Conservation (phyloP, 305 asterid species). For the Fraxinus xanthoxyloides region DNA sequence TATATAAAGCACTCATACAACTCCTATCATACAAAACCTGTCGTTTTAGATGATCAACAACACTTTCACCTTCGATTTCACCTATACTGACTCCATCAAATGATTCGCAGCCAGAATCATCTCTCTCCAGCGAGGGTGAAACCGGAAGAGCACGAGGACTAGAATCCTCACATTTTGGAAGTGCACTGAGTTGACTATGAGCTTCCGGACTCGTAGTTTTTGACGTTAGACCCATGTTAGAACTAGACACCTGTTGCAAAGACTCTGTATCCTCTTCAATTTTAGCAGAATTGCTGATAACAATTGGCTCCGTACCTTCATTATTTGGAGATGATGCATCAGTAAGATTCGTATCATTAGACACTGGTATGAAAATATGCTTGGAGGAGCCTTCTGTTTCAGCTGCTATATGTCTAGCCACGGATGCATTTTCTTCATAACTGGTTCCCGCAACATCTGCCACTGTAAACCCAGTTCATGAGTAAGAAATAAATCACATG, state of each 20-base stretch:
- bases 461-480: constrained; percentile 32
- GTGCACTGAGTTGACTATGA: constrained; percentile 20
- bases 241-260: constrained; percentile 20
- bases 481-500: constrained; percentile 24
- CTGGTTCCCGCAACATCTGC: constrained; percentile 22
- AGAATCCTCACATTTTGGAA: constrained; percentile 19
- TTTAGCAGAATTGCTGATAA: constrained; percentile 23
- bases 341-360: neutral
- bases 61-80: constrained; percentile 55
- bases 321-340: constrained; percentile 19
- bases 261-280: constrained; percentile 31
- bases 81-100: constrained; percentile 33
- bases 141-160: constrained; percentile 17
- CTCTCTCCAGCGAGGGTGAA: constrained; percentile 33
- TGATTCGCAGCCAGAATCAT: constrained; percentile 32
- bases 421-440: constrained; percentile 23
- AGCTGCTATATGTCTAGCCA: constrained; percentile 25
- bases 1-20: constrained; percentile 48
- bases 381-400: constrained; percentile 23
- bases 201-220: constrained; percentile 22
- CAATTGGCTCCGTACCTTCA: constrained; percentile 24
- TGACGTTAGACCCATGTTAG: constrained; percentile 22
- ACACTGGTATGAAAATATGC: constrained; percentile 13
- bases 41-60: constrained; percentile 41
- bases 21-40: constrained; percentile 53